Base-by-base conservation (phyloP, 768 basidiomycete genomes). In the Psilocybe tampanensis region DNA sequence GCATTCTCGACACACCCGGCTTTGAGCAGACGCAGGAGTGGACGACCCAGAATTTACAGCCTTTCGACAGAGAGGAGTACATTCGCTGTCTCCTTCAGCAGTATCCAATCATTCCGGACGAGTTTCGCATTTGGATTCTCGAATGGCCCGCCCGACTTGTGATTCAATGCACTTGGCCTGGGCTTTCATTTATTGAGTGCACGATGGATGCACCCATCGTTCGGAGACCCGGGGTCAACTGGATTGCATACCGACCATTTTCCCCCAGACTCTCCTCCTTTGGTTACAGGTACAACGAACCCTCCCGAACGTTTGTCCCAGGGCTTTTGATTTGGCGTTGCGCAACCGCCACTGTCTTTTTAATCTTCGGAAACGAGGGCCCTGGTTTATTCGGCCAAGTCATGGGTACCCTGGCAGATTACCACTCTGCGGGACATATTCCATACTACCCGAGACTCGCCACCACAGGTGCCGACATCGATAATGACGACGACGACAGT, bases 151-250 rank as follows among this genome's bases (percentile, higher is more conserved):
- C 24, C 3, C 24, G 21, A 1, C 13, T 51, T 9, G 19, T 42
- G 6, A 44, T 56, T 29, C 13, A 34, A 1, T 43, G 24, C 21
- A 54, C 29, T 2, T 60, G 59, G 59, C 59, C 59, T 11, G 55
- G 44, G 1, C 45, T 60, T 2, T 50, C 58, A 5, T 36, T 54
- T 19, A 33, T 17, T 1, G 2, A 39, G 0, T 49, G 44, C 32
- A 2, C 5, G 9, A 24, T 9, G 1, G 0, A 13, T 4, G 11
- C 4, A 0, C 4, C 1, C 0, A 29, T 18, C n/a, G 8, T 1
- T n/a, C 29, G 29, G 9, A 26, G 41, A 12, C 12, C 6, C 21
- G 41, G 26, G 4, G 52, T 44, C 13, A 32, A 17, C 1, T 53
- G 52, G 52, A 0, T 53, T n/a, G 13, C 39, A 43, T 33, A 53